Evolutionary conservation across 73 alveolate genomes (phyloP), one percentile per base, ranked within the genome.

Genomic region (Vitrella brassicaformis): DNA sequence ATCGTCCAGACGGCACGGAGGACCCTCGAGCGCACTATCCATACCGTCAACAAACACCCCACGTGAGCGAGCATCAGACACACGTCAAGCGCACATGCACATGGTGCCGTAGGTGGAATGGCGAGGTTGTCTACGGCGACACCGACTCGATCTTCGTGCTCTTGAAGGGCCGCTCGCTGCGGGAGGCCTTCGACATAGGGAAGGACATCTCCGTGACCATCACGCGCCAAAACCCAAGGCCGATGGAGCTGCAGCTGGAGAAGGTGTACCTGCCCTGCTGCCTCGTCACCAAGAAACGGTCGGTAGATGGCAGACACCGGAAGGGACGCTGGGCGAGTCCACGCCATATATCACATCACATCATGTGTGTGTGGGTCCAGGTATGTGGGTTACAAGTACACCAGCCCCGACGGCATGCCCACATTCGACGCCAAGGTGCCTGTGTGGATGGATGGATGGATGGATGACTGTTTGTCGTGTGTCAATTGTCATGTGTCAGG

Each of bases 141-240:
- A 87, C 93, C 39, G 93, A 83, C 83, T 83, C 90, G 31, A 31
- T 87, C 84, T 87, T 87, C 79, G 85, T 87, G 67, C 80, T 87
- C 19, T 75, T 87, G 26, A 78, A 81, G 31, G 85, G 85, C 68
- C 83, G 81, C 45, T 78, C 86, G 1, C 70, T 71, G 79, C 85
- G 81, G 86, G 84, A 87, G 73, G 84, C 93, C 28, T 82, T 87
- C 68, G 87, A 80, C 70, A 83, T 81, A 31, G 93, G 93, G 45
- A 83, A 80, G 71, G 72, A 87, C 66, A 80, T 87, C 31, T 82
- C 88, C 31, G 79, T 72, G 29, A 85, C 79, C 66, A 77, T 84
- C 14, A 84, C 86, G 19, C 74, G 75, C 74, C 72, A 75, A 80
- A 83, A 81, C 72, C 92, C 85, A 1, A 85, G 85, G 70, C 93